Conservation (phyloP, 352 stramenopile genomes). For the Globisporangium sylvaticum region DNA sequence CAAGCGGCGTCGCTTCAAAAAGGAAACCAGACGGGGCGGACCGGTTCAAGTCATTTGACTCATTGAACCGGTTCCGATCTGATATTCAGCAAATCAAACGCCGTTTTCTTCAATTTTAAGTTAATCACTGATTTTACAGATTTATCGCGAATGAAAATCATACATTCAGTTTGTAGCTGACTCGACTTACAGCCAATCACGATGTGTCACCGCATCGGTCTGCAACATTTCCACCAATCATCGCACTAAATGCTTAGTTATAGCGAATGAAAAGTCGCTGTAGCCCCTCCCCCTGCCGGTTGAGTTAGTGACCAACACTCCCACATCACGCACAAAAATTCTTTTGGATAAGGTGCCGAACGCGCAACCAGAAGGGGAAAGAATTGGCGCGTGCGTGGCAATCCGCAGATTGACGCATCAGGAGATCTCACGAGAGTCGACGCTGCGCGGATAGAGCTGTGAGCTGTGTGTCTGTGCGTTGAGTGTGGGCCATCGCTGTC, state of each 20-base stretch:
- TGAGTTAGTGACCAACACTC: no score
- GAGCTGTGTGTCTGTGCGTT: not conserved
- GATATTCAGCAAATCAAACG: not conserved
- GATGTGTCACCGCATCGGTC: not conserved
- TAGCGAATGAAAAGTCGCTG: no score
- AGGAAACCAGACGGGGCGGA: not conserved
- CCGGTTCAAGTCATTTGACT: not conserved
- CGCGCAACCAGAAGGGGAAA: not conserved
- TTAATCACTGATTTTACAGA: not conserved
- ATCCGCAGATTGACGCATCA: not conserved
- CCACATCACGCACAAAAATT: constrained; percentile 1
- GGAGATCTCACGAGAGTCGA: no score
- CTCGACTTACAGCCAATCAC: not conserved
- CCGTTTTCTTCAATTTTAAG: not conserved
- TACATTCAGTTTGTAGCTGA: not conserved
- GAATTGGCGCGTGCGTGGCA: not conserved
- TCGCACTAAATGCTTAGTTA: no score
- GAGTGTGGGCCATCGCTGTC: not conserved
- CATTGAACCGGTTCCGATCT: not conserved
- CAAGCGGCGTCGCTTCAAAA: not conserved
- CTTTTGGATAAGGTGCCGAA: constrained; percentile 8
- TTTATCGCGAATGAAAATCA: not conserved
- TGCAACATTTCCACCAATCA: not conserved
- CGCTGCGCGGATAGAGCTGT: not conserved
- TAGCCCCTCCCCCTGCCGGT: no score